phyloP scores from a whole-genome alignment of 2,329 filamentous ascomycete genomes.

The Capronia epimyces region DNA sequence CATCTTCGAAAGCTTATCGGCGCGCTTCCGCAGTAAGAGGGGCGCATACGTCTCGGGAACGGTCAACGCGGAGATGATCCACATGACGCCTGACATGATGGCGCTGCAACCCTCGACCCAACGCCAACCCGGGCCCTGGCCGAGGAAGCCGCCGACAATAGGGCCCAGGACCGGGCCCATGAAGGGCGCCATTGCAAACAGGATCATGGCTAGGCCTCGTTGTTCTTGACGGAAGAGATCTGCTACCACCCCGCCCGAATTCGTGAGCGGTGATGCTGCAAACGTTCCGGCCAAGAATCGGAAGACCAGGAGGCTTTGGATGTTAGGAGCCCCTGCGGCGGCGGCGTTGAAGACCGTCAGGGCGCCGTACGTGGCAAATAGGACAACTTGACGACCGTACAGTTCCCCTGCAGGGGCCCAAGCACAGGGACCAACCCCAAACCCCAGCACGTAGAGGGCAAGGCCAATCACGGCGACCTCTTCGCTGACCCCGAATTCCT shows the following conservation, averaged over 20 bases:
- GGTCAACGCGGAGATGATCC: conserved; percentile 57
- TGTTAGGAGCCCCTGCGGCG: too few species aligned
- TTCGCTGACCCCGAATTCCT: too few species aligned
- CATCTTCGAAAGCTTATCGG: conserved; percentile 57
- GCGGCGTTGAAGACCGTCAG: too few species aligned
- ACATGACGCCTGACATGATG: conserved; percentile 65
- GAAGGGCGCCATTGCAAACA: conserved; percentile 62
- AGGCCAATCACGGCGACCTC: too few species aligned
- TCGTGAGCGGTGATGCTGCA: conserved; percentile 58
- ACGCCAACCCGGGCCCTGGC: too few species aligned
- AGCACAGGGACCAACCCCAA: too few species aligned
- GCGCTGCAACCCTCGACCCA: too few species aligned
- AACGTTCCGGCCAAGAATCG: conserved; percentile 60
- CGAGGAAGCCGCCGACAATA: conserved; percentile 48
- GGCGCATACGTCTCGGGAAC: conserved; percentile 78
- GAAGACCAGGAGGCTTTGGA: conserved; percentile 67
- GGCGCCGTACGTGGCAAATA: too few species aligned
- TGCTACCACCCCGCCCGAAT: conserved; percentile 67
- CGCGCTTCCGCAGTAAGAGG: conserved; percentile 65
- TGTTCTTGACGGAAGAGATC: conserved; percentile 62
- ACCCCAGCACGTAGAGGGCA: too few species aligned
- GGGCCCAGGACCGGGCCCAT: conserved; percentile 44
- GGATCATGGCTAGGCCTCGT: conserved; percentile 68
- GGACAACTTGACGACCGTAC: too few species aligned
- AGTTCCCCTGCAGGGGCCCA: too few species aligned